Evolutionary conservation across 371 early-diverging fungal genomes (phyloP).

Genomic region (Dichotomocladium elegans): DNA sequence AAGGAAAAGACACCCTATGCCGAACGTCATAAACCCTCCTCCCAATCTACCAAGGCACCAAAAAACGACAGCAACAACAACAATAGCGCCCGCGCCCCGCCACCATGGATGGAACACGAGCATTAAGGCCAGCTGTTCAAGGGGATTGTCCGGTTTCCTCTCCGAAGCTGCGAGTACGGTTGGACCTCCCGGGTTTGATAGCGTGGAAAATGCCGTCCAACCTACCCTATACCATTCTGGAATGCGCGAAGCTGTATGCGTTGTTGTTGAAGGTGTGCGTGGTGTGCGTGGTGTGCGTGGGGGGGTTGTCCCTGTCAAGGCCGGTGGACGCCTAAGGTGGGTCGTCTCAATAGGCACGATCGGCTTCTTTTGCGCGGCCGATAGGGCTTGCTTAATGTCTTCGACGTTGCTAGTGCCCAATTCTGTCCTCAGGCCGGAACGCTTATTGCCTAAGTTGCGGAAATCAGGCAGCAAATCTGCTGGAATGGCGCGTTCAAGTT

Average conservation of each 20-base stretch:
- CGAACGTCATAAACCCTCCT: slow-evolving; percentile 49
- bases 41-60: slow-evolving; percentile 44
- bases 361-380: slow-evolving; percentile 33
- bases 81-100: slow-evolving; percentile 27
- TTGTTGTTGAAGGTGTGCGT: slow-evolving; percentile 10
- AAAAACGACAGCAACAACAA: slow-evolving; percentile 28
- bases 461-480: slow-evolving; percentile 19
- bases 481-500: slow-evolving; percentile 11
- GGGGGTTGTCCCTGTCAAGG: too few species aligned
- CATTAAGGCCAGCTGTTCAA: slow-evolving; percentile 13
- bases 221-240: slow-evolving; percentile 40
- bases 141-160: slow-evolving; percentile 14
- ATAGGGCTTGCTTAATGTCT: slow-evolving; percentile 20
- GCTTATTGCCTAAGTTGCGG: slow-evolving; percentile 16
- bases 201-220: slow-evolving; percentile 32
- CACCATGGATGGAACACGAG: slow-evolving; percentile 24
- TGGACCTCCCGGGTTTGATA: slow-evolving; percentile 29
- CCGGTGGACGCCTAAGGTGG: neutral
- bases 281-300: slow-evolving; percentile 16
- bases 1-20: slow-evolving; percentile 45
- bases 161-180: slow-evolving; percentile 21
- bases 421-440: slow-evolving; percentile 30
- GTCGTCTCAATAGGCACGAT: slow-evolving; percentile 8
- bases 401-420: slow-evolving; percentile 27
- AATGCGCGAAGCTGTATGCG: slow-evolving; percentile 12